Conservation (phyloP, 192 early-diverging fungal species). For the Coemansia sp. region DNA sequence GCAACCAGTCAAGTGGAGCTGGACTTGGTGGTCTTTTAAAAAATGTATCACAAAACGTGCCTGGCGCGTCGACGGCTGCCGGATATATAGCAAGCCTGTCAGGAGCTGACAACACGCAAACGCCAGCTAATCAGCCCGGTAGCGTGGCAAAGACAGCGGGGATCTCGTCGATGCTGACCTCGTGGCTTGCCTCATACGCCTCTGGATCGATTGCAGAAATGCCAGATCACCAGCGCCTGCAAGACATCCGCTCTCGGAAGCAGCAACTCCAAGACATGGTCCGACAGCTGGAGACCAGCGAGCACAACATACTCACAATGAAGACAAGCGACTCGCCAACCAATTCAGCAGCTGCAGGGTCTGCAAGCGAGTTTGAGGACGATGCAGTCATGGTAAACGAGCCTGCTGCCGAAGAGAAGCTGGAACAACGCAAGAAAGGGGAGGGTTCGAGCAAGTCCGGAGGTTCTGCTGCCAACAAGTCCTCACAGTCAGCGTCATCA, state of each 20-base stretch:
- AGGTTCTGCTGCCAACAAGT: slow-evolving; percentile 8
- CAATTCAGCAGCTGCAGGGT: neutral
- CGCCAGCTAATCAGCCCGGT: slow-evolving; percentile 18
- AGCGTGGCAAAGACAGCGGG: slow-evolving; percentile 12
- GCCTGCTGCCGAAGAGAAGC: slow-evolving; percentile 12
- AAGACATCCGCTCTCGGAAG: slow-evolving; percentile 42
- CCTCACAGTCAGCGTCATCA: neutral
- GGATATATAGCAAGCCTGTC: slow-evolving; percentile 30
- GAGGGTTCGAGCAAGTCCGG: neutral
- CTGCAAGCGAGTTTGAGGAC: slow-evolving; percentile 38
- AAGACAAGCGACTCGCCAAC: neutral
- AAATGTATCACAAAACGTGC: slow-evolving; percentile 33
- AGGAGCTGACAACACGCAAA: slow-evolving; percentile 13
- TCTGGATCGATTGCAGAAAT: slow-evolving; percentile 12
- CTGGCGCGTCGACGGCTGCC: slow-evolving; percentile 34
- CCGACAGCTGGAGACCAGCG: slow-evolving; percentile 46
- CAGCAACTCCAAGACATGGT: slow-evolving; percentile 47
- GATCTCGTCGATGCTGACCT: slow-evolving; percentile 33
- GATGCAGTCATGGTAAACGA: slow-evolving; percentile 48
- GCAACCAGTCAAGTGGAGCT: slow-evolving; percentile 1
- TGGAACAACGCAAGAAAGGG: slow-evolving; percentile 6
- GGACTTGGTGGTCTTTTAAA: slow-evolving; percentile 31
- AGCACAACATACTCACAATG: slow-evolving; percentile 25
- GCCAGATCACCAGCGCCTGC: slow-evolving; percentile 40
- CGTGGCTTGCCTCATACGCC: slow-evolving; percentile 36